These are phyloP conservation scores for Leccinum sublutescens DNA, from an alignment of 768 basidiomycete genomes.

Conservation along the genomic window DNA sequence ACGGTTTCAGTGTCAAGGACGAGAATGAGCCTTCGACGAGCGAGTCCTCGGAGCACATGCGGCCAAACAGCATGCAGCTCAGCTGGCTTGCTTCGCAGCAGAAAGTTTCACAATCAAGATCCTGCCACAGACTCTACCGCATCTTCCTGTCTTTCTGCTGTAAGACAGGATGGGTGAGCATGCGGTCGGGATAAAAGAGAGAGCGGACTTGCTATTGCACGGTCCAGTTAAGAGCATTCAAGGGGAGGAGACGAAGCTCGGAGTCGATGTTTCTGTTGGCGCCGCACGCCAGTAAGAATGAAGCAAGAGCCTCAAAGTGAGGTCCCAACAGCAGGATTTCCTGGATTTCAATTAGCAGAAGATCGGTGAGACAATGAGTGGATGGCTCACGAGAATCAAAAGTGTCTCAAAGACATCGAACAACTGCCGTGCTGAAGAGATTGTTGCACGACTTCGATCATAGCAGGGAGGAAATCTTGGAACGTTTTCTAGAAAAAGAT, in stretches of 20 bases:
- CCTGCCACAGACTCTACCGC: conserved; percentile 8
- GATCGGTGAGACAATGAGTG: neutral
- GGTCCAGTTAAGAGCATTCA: conserved; percentile 96
- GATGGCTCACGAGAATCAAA: conserved; percentile 71
- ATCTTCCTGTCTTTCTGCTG: conserved; percentile 78
- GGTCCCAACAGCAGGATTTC: conserved; percentile 93
- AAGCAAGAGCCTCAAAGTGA: conserved; percentile 81
- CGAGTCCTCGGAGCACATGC: conserved; percentile 36
- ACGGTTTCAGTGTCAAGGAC: conserved; percentile 38
- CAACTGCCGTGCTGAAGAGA: conserved; percentile 76
- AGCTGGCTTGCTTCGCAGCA: conserved; percentile 63
- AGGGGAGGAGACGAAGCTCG: conserved; percentile 83
- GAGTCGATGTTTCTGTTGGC: conserved; percentile 71
- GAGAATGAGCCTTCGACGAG: conserved; percentile 21
- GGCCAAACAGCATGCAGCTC: conserved; percentile 68
- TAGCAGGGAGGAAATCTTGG: conserved; percentile 81
- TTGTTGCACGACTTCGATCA: conserved; percentile 88
- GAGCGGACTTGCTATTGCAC: conserved; percentile 76
- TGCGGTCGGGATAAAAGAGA: neutral
- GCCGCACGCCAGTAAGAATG: conserved; percentile 85
- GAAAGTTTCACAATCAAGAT: conserved; percentile 26
- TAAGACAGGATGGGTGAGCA: conserved; percentile 7
- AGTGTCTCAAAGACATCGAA: conserved; percentile 97
- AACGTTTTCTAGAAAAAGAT: conserved; percentile 63
- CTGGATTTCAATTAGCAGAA: conserved; percentile 37